Base-by-base conservation (phyloP, 129 eudicot species). In the Gnaphalium uliginosum region DNA sequence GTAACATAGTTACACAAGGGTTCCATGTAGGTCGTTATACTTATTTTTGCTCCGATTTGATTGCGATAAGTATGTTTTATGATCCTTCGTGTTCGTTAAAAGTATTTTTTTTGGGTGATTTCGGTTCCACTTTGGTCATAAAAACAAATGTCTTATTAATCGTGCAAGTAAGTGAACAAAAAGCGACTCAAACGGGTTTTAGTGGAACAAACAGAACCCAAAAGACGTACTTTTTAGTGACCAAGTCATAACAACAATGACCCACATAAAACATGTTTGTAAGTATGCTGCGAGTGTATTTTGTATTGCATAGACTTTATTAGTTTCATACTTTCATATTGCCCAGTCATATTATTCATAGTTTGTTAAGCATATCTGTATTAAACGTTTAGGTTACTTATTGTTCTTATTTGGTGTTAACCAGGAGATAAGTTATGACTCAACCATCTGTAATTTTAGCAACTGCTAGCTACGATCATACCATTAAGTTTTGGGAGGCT, bases 381-480 rank as follows among this genome's bases (percentile, higher is more conserved):
- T 1, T 15, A 19, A 8, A 59, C 43, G 22, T 27, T 48, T 13
- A 33, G 41, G 27, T 58, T 32, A 64, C 69, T 64, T 61, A 71
- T 17, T 56, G 50, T 43, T 37, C 7, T 64, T 71, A 46, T 79
- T 51, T 79, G 51, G 19, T 64, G 50, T 72, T 72, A 17, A 37
- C 14, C 53, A 60, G 76, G 73, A 73, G 78, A 35, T 68, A 68
- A 63, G 74, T 56, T 75, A 92, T 92, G 98, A 87, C 79, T 72
- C 97, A 88, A 79, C 97, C 97, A 62, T 88, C 96, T 15, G 98
- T 94, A 76, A 82, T 94, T 68, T 73, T 94, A 18, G 98, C 96
- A n/a, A 94, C 97, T 0, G 99, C 99, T 14, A 94, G 99, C 86
- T 94, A 94, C 83, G 99, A 94, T 84, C 99, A 91, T 82, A 90